phyloP scores from a whole-genome alignment of 805 yeast genomes.

The Sporopachydermia lactativora region DNA sequence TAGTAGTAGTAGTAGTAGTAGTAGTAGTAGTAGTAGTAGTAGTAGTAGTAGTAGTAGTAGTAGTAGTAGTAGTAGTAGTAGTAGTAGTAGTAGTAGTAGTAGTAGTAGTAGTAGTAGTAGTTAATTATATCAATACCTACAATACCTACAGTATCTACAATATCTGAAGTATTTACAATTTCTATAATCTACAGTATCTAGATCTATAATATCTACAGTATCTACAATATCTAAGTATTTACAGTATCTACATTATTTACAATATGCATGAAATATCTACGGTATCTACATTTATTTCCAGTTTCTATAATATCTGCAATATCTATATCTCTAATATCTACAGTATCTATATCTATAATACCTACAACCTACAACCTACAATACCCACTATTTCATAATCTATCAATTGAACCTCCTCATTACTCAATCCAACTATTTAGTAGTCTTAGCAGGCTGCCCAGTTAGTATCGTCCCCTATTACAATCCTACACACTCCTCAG shows the following conservation, averaged over 20 bases:
- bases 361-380: neutral
- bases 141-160: neutral
- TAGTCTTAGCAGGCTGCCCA: neutral
- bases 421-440: too few species aligned
- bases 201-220: neutral
- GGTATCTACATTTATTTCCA: too few species aligned
- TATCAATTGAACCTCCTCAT: too few species aligned
- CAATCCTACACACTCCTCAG: neutral
- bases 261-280: neutral
- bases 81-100: conserved; percentile 6
- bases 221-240: neutral
- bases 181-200: neutral
- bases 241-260: neutral
- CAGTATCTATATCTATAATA: neutral
- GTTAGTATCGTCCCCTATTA: neutral
- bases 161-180: neutral
- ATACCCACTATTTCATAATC: too few species aligned
- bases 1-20: conserved; percentile 22
- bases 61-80: conserved; percentile 5
- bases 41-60: conserved; percentile 5
- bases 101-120: conserved; percentile 5
- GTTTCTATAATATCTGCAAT: too few species aligned
- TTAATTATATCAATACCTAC: neutral
- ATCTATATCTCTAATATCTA: neutral
- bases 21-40: conserved; percentile 26